phyloP scores from a whole-genome alignment of 75 land plant genomes.

The Cunninghamia lanceolata region DNA sequence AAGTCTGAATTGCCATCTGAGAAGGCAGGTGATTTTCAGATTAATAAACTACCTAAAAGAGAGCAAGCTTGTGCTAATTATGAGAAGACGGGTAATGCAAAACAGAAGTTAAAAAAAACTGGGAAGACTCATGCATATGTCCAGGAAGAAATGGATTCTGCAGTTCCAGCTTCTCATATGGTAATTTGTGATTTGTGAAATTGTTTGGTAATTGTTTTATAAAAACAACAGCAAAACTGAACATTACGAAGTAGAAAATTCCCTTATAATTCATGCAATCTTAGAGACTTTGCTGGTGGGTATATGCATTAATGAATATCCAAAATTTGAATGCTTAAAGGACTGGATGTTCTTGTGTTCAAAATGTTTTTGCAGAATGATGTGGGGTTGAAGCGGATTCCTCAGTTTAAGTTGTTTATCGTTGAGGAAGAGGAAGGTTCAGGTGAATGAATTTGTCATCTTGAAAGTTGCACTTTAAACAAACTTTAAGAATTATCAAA shows the following conservation, averaged over 20 bases:
- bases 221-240: neutral
- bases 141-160: neutral
- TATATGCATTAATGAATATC: neutral
- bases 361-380: constrained; percentile 20
- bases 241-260: neutral
- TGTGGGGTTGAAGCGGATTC: constrained; percentile 23
- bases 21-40: neutral
- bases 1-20: neutral
- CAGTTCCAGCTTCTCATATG: constrained; percentile 4
- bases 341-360: neutral
- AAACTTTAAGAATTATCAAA: neutral
- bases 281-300: neutral
- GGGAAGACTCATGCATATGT: neutral
- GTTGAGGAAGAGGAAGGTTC: constrained; percentile 89
- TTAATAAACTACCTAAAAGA: neutral
- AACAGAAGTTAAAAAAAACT: neutral
- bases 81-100: constrained; percentile 3
- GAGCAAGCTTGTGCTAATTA: constrained; percentile 5
- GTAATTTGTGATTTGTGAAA: constrained; percentile 4
- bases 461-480: neutral
- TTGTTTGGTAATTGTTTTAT: neutral
- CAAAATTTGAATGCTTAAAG: neutral
- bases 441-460: constrained; percentile 36
- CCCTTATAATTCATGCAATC: neutral
- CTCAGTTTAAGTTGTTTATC: constrained; percentile 62